These are phyloP conservation scores for Fomitopsis pinicola DNA, from an alignment of 1,284 basidiomycete species.

Conservation along the genomic window DNA sequence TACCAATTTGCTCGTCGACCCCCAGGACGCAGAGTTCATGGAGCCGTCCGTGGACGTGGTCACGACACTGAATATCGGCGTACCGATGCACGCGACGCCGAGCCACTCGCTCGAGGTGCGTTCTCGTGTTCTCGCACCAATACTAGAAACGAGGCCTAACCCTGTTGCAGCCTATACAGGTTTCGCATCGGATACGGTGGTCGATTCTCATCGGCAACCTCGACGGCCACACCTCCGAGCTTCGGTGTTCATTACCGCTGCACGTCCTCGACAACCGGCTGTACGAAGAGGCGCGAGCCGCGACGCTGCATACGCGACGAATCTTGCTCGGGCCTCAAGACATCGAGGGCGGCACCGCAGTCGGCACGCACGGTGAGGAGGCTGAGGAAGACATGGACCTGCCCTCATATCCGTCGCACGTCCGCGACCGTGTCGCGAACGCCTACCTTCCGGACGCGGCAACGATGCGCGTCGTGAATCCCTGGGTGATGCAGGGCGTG, in stretches of 20 bases:
- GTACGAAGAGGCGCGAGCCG: constrained; percentile 68
- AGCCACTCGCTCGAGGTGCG: constrained; percentile 56
- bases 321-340: constrained; percentile 50
- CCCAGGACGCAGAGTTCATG: constrained; percentile 13
- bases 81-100: constrained; percentile 52
- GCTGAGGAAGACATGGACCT: constrained; percentile 65
- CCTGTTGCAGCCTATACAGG: constrained; percentile 51
- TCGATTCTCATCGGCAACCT: constrained; percentile 74
- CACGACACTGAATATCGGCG: constrained; percentile 39
- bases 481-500: constrained; percentile 46
- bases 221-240: constrained; percentile 88
- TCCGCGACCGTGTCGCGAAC: constrained; percentile 86
- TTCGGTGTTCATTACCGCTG: constrained; percentile 87
- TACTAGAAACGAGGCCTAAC: neutral
- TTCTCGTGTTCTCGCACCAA: neutral
- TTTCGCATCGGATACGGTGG: constrained; percentile 76
- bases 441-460: constrained; percentile 62
- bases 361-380: constrained; percentile 33
- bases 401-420: constrained; percentile 84
- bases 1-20: constrained; percentile 1
- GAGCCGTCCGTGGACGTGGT: constrained; percentile 40
- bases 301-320: constrained; percentile 70
- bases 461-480: constrained; percentile 63
- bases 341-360: constrained; percentile 29
- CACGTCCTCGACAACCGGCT: constrained; percentile 74